phyloP scores from a whole-genome alignment of 75 land plant genomes.

The Pinus tabuliformis region DNA sequence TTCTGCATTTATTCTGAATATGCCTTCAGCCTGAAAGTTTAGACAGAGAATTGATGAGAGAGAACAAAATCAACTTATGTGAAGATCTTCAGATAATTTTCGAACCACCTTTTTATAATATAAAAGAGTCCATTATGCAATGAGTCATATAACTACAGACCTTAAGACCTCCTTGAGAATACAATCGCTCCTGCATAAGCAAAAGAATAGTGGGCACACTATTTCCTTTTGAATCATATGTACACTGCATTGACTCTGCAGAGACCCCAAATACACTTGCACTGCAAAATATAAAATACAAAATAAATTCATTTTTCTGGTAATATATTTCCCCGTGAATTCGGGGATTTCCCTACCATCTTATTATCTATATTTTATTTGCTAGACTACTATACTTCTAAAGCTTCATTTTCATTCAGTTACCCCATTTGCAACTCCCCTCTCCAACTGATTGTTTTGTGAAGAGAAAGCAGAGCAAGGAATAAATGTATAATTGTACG shows the following conservation, averaged over 20 bases:
- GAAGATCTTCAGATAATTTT: no score
- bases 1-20: slow-evolving; percentile 94
- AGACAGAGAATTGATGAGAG: neutral
- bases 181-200: slow-evolving; percentile 87
- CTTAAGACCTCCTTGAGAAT: slow-evolving; percentile 91
- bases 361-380: no score
- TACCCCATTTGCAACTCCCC: no score
- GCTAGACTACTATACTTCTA: no score
- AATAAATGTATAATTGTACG: no score
- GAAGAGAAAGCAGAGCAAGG: no score
- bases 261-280: slow-evolving; percentile 91
- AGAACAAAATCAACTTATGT: neutral
- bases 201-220: slow-evolving; percentile 94
- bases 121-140: neutral
- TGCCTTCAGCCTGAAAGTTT: slow-evolving; percentile 84
- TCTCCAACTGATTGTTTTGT: no score
- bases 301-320: no score
- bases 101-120: no score
- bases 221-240: slow-evolving; percentile 80
- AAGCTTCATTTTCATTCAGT: no score
- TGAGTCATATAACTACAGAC: slow-evolving; percentile 23
- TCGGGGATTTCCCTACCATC: no score
- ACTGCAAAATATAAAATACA: slow-evolving; percentile 35
- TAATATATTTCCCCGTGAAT: no score
- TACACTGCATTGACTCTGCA: slow-evolving; percentile 97